Evolutionary conservation across 176 grass and related monocot species (phyloP).

Genomic region (Avena sativa): DNA sequence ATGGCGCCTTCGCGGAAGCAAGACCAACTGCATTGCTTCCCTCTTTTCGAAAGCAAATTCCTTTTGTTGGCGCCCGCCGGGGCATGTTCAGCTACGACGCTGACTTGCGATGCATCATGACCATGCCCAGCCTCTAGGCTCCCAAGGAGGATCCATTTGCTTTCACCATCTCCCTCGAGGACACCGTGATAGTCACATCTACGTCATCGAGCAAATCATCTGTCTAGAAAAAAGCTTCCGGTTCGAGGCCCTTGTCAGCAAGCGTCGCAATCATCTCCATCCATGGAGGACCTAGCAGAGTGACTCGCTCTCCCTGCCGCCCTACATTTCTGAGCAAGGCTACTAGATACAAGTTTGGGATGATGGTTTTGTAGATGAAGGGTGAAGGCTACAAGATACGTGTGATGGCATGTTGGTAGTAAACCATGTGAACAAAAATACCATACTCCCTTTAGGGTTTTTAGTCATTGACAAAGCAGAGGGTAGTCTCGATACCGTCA

Average conservation of each 20-base stretch:
- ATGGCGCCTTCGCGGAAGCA: background rate
- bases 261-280: too few relatives aligned
- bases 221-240: background rate
- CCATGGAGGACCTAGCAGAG: background rate
- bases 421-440: too few relatives aligned
- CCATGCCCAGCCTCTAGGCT: slow-evolving; percentile 2
- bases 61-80: background rate
- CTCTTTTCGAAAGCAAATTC: background rate
- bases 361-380: too few relatives aligned
- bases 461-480: too few relatives aligned
- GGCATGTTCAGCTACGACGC: background rate
- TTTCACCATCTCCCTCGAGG: background rate
- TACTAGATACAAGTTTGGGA: background rate
- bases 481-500: too few relatives aligned
- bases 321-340: background rate
- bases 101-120: background rate
- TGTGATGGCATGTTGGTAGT: too few relatives aligned
- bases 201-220: background rate
- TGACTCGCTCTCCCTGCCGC: background rate
- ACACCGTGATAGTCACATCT: background rate
- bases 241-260: background rate
- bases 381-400: too few relatives aligned
- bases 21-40: background rate
- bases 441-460: too few relatives aligned
- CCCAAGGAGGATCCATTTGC: background rate